Conservation (phyloP, 2,329 filamentous ascomycete species). For the Nakataea oryzae region DNA sequence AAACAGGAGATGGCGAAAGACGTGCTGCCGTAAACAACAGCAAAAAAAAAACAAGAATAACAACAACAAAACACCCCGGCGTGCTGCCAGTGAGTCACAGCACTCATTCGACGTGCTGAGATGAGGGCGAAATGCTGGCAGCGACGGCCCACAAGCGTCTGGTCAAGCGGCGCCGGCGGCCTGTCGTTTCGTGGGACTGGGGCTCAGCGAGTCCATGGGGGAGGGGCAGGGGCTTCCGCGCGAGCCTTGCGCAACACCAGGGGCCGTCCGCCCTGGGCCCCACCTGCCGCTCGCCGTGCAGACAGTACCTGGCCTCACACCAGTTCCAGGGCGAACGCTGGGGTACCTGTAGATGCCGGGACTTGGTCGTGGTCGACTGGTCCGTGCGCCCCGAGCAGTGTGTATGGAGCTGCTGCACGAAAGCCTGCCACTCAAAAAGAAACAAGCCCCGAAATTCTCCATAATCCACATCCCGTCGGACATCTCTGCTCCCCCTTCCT, state of each 20-base stretch:
- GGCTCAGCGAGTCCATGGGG: too few species aligned
- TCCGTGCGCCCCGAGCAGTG: background rate
- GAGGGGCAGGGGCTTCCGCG: background rate
- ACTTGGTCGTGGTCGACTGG: background rate
- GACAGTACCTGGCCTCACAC: background rate
- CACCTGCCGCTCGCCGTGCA: background rate
- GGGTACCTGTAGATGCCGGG: too few species aligned
- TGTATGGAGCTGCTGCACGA: background rate
- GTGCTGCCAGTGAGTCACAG: background rate
- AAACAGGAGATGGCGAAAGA: background rate
- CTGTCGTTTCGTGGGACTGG: background rate
- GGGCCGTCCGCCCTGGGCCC: too few species aligned
- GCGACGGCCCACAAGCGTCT: background rate
- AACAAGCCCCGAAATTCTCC: background rate
- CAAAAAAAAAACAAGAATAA: too few species aligned
- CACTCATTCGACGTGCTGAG: background rate
- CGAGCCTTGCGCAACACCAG: too few species aligned
- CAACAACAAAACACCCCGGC: background rate
- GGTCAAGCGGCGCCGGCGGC: background rate
- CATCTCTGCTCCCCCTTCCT: background rate
- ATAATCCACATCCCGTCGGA: background rate
- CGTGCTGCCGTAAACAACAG: background rate
- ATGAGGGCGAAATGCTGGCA: background rate
- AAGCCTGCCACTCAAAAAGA: conserved; percentile 1
- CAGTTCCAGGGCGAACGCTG: background rate